Percentiles rank a stretch among this genome's conserved stretches.
phyloP scores from a whole-genome alignment of 345 rosid species.

The Toxicodendron radicans region DNA sequence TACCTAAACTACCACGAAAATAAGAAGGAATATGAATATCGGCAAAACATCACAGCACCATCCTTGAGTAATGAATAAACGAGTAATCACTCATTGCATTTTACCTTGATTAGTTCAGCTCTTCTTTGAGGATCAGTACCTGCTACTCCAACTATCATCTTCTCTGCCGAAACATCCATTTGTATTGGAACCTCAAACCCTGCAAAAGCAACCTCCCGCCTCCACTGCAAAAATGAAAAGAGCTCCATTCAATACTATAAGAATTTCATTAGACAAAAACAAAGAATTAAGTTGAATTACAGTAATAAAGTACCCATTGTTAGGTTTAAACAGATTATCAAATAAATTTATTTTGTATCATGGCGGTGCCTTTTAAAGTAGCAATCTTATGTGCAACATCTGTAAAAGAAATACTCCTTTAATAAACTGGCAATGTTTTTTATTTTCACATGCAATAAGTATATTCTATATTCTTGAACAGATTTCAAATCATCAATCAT shows the following conservation, averaged over 20 bases:
- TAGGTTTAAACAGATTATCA: too few species aligned
- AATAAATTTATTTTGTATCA: too few species aligned
- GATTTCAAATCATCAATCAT: neutral
- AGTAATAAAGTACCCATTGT: too few species aligned
- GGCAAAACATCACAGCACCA: neutral
- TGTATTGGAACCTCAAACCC: slow-evolving; percentile 97
- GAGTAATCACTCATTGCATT: neutral
- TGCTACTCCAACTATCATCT: slow-evolving; percentile 88
- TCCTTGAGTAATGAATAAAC: neutral
- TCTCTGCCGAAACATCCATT: slow-evolving; percentile 88
- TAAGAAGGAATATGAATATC: neutral
- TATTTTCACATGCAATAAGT: too few species aligned
- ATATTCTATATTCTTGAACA: too few species aligned
- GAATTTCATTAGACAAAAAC: too few species aligned
- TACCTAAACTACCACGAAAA: slow-evolving; percentile 42
- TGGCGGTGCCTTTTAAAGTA: too few species aligned
- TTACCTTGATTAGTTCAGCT: slow-evolving; percentile 82
- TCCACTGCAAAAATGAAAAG: slow-evolving; percentile 58
- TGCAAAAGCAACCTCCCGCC: slow-evolving; percentile 95
- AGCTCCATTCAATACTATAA: neutral
- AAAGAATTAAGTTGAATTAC: too few species aligned
- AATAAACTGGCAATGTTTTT: too few species aligned
- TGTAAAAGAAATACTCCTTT: too few species aligned
- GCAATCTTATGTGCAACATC: too few species aligned
- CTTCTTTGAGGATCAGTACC: slow-evolving; percentile 86